Percentiles rank a stretch among this genome's conserved stretches.
These are phyloP conservation scores for Nitzschia inconspicua DNA, from an alignment of 108 stramenopile genomes.

Conservation along the genomic window DNA sequence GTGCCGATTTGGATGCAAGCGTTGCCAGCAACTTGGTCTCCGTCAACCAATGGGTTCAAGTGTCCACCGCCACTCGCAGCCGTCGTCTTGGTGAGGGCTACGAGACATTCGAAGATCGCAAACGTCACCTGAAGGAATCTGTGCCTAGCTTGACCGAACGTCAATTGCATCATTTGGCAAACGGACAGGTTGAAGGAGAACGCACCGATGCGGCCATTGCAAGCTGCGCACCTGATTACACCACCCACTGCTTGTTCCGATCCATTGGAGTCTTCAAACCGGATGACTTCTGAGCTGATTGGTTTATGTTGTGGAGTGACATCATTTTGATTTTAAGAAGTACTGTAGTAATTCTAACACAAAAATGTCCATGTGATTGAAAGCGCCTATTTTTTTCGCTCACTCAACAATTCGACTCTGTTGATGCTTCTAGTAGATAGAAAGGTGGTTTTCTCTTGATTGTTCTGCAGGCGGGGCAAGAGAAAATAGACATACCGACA, in stretches of 20 bases:
- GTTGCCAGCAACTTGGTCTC: slow-evolving; percentile 7
- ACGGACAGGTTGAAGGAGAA: neutral
- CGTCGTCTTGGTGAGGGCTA: slow-evolving; percentile 8
- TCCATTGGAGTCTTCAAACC: slow-evolving; percentile 1
- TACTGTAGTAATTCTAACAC: too few relatives aligned
- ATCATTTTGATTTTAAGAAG: too few relatives aligned
- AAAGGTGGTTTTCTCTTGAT: too few relatives aligned
- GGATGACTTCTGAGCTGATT: neutral
- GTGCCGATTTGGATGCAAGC: slow-evolving; percentile 10
- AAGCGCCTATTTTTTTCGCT: too few relatives aligned
- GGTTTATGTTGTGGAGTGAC: too few relatives aligned
- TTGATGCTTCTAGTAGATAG: too few relatives aligned
- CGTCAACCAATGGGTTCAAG: slow-evolving; percentile 14
- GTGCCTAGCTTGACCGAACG: slow-evolving; percentile 9
- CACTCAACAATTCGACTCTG: too few relatives aligned
- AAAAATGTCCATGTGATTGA: too few relatives aligned
- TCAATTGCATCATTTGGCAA: neutral
- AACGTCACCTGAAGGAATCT: slow-evolving; percentile 7
- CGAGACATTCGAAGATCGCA: neutral
- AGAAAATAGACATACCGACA: too few relatives aligned
- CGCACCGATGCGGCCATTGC: neutral
- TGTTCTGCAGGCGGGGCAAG: too few relatives aligned
- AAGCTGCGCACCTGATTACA: slow-evolving; percentile 26
- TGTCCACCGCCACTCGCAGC: neutral
- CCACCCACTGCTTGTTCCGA: slow-evolving; percentile 18